Conservation (phyloP, 345 rosid genomes). For the Brassica incana region DNA sequence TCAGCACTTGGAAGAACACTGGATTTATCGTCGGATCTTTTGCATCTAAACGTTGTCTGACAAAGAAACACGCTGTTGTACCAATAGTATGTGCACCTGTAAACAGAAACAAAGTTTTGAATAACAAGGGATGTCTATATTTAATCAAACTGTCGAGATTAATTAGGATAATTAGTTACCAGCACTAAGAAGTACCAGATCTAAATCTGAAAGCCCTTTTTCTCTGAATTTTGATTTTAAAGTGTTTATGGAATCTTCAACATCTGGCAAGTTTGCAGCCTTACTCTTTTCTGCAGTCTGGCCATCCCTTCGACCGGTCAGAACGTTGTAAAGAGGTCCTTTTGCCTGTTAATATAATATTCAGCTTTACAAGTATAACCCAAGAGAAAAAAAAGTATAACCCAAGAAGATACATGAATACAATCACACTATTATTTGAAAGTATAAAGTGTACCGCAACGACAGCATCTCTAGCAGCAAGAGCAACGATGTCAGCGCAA, state of each 20-base stretch:
- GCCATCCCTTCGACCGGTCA: conserved; percentile 73
- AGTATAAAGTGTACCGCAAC: conserved; percentile 39
- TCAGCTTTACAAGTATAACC: too few species aligned
- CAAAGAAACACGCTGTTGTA: conserved; percentile 55
- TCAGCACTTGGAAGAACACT: conserved; percentile 30
- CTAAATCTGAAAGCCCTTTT: conserved; percentile 54
- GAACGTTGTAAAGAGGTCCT: conserved; percentile 55
- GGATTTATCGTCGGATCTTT: conserved; percentile 46
- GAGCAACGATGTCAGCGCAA: conserved; percentile 59
- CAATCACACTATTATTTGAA: background rate
- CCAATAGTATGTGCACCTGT: conserved; percentile 66
- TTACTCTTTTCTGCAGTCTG: conserved; percentile 37
- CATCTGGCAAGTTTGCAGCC: conserved; percentile 46
- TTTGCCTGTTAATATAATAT: conserved; percentile 24
- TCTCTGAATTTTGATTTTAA: conserved; percentile 45
- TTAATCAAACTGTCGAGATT: background rate
- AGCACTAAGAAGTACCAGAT: conserved; percentile 54
- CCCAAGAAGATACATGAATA: background rate
- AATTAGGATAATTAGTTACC: conserved; percentile 29
- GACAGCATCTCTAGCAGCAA: conserved; percentile 64
- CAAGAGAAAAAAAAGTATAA: background rate
- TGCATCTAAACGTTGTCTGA: conserved; percentile 46
- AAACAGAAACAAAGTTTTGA: background rate
- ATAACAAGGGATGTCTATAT: background rate
- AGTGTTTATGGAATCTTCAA: conserved; percentile 38